Base-by-base conservation (phyloP, 1,284 basidiomycete species). In the Cryptococcus sp. region DNA sequence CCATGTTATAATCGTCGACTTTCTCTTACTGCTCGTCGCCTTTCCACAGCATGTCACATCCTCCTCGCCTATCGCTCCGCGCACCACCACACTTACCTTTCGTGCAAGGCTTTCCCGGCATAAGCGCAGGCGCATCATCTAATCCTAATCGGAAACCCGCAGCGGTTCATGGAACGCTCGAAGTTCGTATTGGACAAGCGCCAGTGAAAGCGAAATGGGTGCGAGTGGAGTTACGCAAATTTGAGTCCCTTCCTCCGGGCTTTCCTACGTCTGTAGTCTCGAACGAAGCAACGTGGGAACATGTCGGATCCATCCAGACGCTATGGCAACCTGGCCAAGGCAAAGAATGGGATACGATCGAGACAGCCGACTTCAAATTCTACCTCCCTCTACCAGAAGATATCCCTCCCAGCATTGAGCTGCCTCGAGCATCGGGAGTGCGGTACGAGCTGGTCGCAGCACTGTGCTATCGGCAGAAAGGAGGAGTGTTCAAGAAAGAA, bases 161-260 rank as follows among this genome's bases (percentile, higher is more conserved):
- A 25, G 71, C 67, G 0, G 70, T 78, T 2, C 69, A 75, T 46
- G 77, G 77, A 23, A 85, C 88, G n/a, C 83, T 93, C 59, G 91
- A 93, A 77, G 83, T 93, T 8, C 85, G 91, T 38, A 81, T 87
- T 20, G 86, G 85, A 11, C 80, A 64, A 3, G 81, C 84, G 63
- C 87, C 88, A n/a, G 84, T 89, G 69, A 93, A 91, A 80, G 89
- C 89, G 23, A 91, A 91, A 78, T 93, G 89, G 86, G 86, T 94
- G 26, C 85, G 88, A 63, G 86, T 93, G 60, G 90, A 93, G 78
- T 81, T 93, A 69, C 85, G 89, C 67, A 92, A 91, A 80, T 85
- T 91, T 45, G 91, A 94, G 78, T 86, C 84, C 1, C 53, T 73
- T 1, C 74, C 74, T 5, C 54, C 65, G 1, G 65, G 64, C 20